phyloP scores from a whole-genome alignment of 176 grass and related monocot species.

The Elaeis guineensis region DNA sequence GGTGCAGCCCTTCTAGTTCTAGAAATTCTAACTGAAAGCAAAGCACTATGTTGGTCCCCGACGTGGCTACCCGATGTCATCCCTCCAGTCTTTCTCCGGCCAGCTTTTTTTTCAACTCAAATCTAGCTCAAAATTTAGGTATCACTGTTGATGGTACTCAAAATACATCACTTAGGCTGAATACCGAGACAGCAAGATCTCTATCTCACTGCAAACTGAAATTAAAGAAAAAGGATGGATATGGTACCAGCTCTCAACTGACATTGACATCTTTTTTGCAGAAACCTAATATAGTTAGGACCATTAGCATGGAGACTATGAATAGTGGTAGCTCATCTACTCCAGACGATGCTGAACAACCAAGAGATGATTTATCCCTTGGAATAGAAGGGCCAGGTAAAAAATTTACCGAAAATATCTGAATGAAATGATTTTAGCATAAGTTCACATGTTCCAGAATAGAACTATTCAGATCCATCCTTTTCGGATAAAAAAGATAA shows the following conservation, averaged over 20 bases:
- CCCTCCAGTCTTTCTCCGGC: no score
- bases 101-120: no score
- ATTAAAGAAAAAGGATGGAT: conserved; percentile 48
- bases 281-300: conserved; percentile 22
- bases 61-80: no score
- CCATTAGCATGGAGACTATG: conserved; percentile 7
- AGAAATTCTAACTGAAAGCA: no score
- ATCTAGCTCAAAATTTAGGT: conserved; percentile 22
- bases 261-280: conserved; percentile 91
- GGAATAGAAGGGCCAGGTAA: neutral
- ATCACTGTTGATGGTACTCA: conserved; percentile 1
- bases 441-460: conserved; percentile 22
- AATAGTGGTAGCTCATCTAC: conserved; percentile 25
- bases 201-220: conserved; percentile 27
- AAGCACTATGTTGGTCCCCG: no score
- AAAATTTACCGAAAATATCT: neutral
- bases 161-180: neutral
- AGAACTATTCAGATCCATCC: conserved; percentile 12
- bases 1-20: no score
- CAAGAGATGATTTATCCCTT: neutral
- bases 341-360: conserved; percentile 15
- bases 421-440: conserved; percentile 26
- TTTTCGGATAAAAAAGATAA: conserved; percentile 35
- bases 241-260: conserved; percentile 55
- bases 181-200: conserved; percentile 23